A percentile compares a stretch with the other conserved stretches of the same genome.
Conservation (phyloP, 2,329 filamentous ascomycete genomes). For the Davidsoniella eucalypti region DNA sequence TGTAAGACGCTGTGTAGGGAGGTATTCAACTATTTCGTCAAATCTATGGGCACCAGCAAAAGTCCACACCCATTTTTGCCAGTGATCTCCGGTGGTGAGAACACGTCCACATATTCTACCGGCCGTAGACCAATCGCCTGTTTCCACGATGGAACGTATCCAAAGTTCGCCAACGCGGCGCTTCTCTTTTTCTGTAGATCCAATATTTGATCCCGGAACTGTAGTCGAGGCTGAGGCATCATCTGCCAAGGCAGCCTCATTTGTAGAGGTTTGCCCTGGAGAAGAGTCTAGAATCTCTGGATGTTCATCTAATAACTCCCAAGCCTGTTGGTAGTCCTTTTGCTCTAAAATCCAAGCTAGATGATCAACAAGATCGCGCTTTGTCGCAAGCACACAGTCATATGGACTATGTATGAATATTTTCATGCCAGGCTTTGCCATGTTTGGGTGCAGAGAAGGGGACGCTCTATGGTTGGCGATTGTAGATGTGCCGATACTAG, state of each 20-base stretch:
- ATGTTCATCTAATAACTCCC: slow-evolving; percentile 76
- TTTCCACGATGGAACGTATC: slow-evolving; percentile 69
- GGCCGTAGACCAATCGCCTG: slow-evolving; percentile 59
- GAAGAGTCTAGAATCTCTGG: slow-evolving; percentile 48
- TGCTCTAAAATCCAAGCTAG: slow-evolving; percentile 72
- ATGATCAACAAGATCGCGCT: slow-evolving; percentile 73
- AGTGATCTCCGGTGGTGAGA: slow-evolving; percentile 58
- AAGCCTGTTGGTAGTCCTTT: slow-evolving; percentile 67
- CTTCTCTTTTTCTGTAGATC: slow-evolving; percentile 67
- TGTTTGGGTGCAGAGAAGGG: slow-evolving; percentile 32
- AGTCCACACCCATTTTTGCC: slow-evolving; percentile 92
- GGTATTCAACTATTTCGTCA: slow-evolving; percentile 73
- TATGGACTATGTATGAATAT: slow-evolving; percentile 95
- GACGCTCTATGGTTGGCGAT: slow-evolving; percentile 17
- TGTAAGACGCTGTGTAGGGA: slow-evolving; percentile 60
- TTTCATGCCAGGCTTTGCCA: slow-evolving; percentile 43
- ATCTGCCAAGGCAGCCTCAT: slow-evolving; percentile 34
- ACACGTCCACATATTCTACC: slow-evolving; percentile 72
- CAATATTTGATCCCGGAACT: slow-evolving; percentile 16
- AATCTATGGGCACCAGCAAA: slow-evolving; percentile 78
- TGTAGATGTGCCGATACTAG: slow-evolving; percentile 21
- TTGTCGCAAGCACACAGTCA: slow-evolving; percentile 85
- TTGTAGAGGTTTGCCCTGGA: slow-evolving; percentile 27
- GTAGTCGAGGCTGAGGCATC: slow-evolving; percentile 32
- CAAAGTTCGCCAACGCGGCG: slow-evolving; percentile 81